Conservation (phyloP, 176 grass and related monocot species). For the Tillandsia fasciculata region DNA sequence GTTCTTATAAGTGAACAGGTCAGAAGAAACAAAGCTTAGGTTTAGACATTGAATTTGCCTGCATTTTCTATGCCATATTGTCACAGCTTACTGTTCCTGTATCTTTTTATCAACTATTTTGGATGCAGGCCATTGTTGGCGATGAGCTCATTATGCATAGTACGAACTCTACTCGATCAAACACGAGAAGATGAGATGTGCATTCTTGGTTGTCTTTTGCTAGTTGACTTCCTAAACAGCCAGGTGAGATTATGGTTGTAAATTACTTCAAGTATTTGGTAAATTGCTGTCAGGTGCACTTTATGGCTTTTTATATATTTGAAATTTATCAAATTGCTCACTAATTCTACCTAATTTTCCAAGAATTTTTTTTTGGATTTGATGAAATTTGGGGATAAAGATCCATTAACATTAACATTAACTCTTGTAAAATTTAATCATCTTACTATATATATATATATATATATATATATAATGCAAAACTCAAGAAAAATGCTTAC, state of each 20-base stretch:
- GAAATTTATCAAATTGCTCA: no score
- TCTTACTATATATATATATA: no score
- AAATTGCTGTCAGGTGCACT: background rate
- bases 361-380: no score
- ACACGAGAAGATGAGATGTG: conserved; percentile 53
- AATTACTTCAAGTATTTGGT: background rate
- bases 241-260: conserved; percentile 40
- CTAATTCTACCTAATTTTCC: no score
- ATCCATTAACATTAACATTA: no score
- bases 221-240: conserved; percentile 77
- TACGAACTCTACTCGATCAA: conserved; percentile 77
- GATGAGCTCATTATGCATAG: conserved; percentile 65
- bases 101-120: conserved; percentile 12
- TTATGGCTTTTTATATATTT: no score
- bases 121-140: conserved; percentile 70
- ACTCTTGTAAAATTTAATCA: no score
- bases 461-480: no score
- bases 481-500: no score
- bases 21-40: background rate
- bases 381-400: no score
- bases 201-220: conserved; percentile 63
- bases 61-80: background rate
- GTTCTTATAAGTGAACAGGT: background rate
- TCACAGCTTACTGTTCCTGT: background rate
- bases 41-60: background rate